Base-by-base conservation (phyloP, 495 filamentous ascomycete species). In the Wilcoxina mikolae region DNA sequence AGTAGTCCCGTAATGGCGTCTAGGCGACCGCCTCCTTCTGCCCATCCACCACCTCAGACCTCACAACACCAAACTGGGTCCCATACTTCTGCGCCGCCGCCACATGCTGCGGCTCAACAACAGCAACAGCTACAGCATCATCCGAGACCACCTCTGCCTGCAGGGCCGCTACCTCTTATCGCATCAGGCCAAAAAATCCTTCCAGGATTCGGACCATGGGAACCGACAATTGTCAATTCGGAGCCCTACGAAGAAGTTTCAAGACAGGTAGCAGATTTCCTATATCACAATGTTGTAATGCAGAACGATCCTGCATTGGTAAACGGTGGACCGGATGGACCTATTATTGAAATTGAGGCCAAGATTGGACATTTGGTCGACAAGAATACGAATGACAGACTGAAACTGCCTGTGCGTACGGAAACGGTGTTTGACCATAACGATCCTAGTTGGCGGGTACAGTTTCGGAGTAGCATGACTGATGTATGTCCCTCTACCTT, bases 311-410 rank as follows among this genome's bases (percentile, higher is more conserved):
- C 76, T n/a, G 70, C 64, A 10, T 67, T 70, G 11, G 71, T 65
- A 17, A 65, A 69, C 7, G 67, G 70, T 12, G 74, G 72, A 25
- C 68, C 70, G 25, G 73, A 75, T 56, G 79, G 77, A 3, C 75
- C 83, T n/a, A 75, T 86, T 53, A 75, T 94, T 35, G 89, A 95
- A 68, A 83, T 95, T 53, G 89, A 95, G 69, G 89, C 87, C 7
- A 95, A 95, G 66, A 67, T 96, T 17, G 90, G 90, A 47, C 80
- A 76, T 39, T 68, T 95, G 15, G 76, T 94, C 38, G 80, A 88
- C 60, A 79, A 74, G 66, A 74, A 76, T 55, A 80, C 77, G 1
- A 74, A 79, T 48, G 73, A 81, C n/a, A 75, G 87, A 31, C 68
- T 90, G 33, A 66, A 67, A 2, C 63, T 90, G 18, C 79, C 80